Base-by-base conservation (phyloP, 306 rosid genomes). In the Elaeagnus macrophylla region DNA sequence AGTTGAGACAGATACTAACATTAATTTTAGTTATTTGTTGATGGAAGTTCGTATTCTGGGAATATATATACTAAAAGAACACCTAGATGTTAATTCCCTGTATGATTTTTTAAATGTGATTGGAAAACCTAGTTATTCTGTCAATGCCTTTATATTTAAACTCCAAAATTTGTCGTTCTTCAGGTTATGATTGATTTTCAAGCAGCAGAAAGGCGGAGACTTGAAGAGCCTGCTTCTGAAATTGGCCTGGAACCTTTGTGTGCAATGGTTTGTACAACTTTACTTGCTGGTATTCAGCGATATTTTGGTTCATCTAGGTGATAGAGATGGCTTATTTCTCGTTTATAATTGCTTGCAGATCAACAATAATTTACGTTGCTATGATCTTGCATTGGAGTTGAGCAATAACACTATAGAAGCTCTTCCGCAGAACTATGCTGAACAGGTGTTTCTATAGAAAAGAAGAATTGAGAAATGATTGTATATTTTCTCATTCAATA, bases 181-280 rank as follows among this genome's bases (percentile, higher is more conserved):
- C 73, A 91, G 97, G 93, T 91, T 35, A 91, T 91, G 97, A 86
- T 82, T 72, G 96, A 91, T 77, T 91, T 84, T 82, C 97, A 91
- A 91, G 85, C 83, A 13, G 95, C 96, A 42, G 96, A 91, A 85
- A 84, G 84, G 77, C 53, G 74, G 79, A 79, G 94, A 71, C 82
- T 91, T 52, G 78, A 73, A 69, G 97, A 86, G 68, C 95, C 97
- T 56, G 96, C 96, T 66, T 91, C 96, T 69, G 97, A 91, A 75
- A 75, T 86, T 73, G 96, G 97, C 68, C 66, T 91, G 74, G 95
- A 91, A 69, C 86, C 96, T 57, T 64, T 91, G 39, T 91, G 95
- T 66, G 99, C 99, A 50, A 77, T 91, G 99, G 99, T 91, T 56
- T 64, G 91, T 83, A 25, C 38, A 54, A 43, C 19, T 51, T 15